phyloP scores from a whole-genome alignment of 164 flowering plant genomes.

The Liquidambar formosana region DNA sequence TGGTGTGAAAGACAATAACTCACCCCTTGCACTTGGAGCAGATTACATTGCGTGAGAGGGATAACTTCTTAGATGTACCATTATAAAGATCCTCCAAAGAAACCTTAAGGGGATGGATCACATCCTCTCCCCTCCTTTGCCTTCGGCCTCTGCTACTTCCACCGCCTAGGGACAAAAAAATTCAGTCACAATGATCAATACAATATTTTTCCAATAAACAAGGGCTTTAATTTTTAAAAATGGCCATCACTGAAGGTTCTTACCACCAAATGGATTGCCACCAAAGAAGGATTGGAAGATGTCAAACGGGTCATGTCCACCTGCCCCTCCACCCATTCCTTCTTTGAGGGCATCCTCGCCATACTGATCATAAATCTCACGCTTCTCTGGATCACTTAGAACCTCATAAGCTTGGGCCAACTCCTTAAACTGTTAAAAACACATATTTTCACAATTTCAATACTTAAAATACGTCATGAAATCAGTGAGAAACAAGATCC shows the following conservation, averaged over 20 bases:
- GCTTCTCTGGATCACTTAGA: conserved; percentile 62
- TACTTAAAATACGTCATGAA: no score
- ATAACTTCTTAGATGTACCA: conserved; percentile 60
- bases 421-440: conserved; percentile 44
- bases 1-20: conserved; percentile 7
- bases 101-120: conserved; percentile 56
- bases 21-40: conserved; percentile 66
- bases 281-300: conserved; percentile 72
- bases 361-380: conserved; percentile 62
- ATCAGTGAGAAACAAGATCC: not conserved
- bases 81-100: conserved; percentile 52
- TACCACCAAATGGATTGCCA: conserved; percentile 59
- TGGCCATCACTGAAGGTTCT: not conserved
- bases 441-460: no score
- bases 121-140: conserved; percentile 65
- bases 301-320: conserved; percentile 69
- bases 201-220: not conserved
- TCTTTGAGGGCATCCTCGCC: conserved; percentile 78
- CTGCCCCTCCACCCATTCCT: conserved; percentile 70
- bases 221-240: not conserved
- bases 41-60: conserved; percentile 51
- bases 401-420: conserved; percentile 71
- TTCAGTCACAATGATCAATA: not conserved
- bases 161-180: conserved; percentile 33
- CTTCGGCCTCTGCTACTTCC: conserved; percentile 63